Conservation (phyloP, 306 rosid genomes). For the Cucurbita argyrosperma region DNA sequence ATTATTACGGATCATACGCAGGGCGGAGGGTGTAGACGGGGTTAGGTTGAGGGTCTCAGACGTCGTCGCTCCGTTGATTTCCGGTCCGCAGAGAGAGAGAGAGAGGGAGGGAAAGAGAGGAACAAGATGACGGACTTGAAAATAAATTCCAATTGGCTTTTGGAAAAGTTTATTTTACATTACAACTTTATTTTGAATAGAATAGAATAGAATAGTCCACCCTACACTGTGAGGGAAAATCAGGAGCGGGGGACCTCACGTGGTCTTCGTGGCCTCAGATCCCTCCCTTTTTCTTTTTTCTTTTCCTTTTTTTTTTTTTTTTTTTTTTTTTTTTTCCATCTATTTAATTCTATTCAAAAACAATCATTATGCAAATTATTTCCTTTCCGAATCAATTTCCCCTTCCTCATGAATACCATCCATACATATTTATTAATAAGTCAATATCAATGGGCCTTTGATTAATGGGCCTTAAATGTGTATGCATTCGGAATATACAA, state of each 20-base stretch:
- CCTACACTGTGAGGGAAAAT: conserved; percentile 2
- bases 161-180: conserved; percentile 5
- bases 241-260: conserved; percentile 15
- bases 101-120: background rate
- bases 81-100: background rate
- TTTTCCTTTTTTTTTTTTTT: background rate
- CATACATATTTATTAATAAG: background rate
- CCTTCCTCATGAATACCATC: background rate
- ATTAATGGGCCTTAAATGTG: background rate
- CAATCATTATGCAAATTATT: background rate
- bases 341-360: background rate
- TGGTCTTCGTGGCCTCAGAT: conserved; percentile 13
- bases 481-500: background rate
- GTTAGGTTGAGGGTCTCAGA: background rate
- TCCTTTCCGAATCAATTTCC: background rate
- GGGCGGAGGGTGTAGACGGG: background rate
- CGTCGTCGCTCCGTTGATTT: background rate
- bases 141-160: conserved; percentile 28
- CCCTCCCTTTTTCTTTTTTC: background rate
- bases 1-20: conserved; percentile 4
- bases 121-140: conserved; percentile 36
- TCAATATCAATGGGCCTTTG: background rate
- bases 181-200: background rate
- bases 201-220: conserved; percentile 5
- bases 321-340: background rate